phyloP scores from a whole-genome alignment of 129 eudicot genomes.

The Lactuca sativa region DNA sequence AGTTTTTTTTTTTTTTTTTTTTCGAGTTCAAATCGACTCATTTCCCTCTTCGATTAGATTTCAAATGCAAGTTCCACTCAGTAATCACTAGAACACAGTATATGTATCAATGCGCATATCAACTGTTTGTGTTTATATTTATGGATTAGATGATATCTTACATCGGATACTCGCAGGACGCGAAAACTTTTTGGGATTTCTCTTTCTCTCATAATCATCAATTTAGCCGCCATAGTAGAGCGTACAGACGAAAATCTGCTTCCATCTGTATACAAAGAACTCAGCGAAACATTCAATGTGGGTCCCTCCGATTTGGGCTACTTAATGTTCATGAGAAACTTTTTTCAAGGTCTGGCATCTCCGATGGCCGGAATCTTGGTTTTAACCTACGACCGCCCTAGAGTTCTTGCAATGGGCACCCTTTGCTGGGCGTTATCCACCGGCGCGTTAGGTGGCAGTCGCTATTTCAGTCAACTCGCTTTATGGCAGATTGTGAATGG shows the following conservation, averaged over 20 bases:
- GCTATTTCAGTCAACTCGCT: conserved; percentile 61
- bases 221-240: conserved; percentile 92
- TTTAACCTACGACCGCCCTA: conserved; percentile 78
- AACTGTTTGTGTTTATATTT: background rate
- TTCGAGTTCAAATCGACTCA: background rate
- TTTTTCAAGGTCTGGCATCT: conserved; percentile 79
- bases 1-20: background rate
- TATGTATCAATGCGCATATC: background rate
- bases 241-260: conserved; percentile 98
- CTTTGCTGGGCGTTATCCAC: conserved; percentile 97
- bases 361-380: conserved; percentile 85
- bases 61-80: background rate
- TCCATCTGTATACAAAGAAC: conserved; percentile 96
- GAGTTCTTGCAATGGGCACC: conserved; percentile 79
- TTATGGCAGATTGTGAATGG: conserved; percentile 94
- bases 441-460: conserved; percentile 80
- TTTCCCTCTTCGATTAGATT: background rate
- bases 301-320: conserved; percentile 96
- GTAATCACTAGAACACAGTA: background rate
- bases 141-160: background rate
- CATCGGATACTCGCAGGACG: conserved; percentile 36
- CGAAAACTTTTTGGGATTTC: conserved; percentile 72
- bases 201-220: conserved; percentile 75
- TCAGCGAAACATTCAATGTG: conserved; percentile 75
- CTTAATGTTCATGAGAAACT: conserved; percentile 74